Percentiles rank a stretch among this genome's conserved stretches.
phyloP scores from a whole-genome alignment of 2,329 filamentous ascomycete genomes.

The Aspergillus cejpii region DNA sequence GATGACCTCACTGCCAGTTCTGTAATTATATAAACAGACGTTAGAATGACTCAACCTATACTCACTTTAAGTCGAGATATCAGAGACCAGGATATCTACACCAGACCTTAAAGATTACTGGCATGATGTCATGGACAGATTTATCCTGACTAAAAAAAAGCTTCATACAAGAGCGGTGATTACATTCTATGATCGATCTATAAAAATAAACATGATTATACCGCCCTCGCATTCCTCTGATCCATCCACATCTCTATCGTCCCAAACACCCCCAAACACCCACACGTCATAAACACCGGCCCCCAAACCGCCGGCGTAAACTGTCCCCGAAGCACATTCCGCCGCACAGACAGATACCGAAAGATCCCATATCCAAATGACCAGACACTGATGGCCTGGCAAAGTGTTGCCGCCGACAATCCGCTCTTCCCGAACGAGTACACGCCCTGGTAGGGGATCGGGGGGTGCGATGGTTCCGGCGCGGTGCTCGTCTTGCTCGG shows the following conservation, averaged over 20 bases:
- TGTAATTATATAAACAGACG: too few relatives aligned
- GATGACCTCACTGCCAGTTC: too few relatives aligned
- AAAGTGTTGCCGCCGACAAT: constrained; percentile 15
- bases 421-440: not conserved
- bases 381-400: constrained; percentile 24
- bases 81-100: too few relatives aligned
- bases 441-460: not conserved
- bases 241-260: constrained; percentile 4
- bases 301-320: constrained; percentile 33
- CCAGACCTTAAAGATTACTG: too few relatives aligned
- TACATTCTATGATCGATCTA: too few relatives aligned
- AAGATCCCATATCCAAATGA: constrained; percentile 26
- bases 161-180: too few relatives aligned
- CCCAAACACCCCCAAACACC: constrained; percentile 12
- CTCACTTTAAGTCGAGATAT: too few relatives aligned
- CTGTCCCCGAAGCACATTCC: constrained; percentile 20
- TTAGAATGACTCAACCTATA: too few relatives aligned
- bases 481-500: not conserved
- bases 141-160: too few relatives aligned
- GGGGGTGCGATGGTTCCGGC: not conserved
- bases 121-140: too few relatives aligned
- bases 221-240: too few relatives aligned
- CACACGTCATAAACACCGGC: constrained; percentile 24
- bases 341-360: constrained; percentile 23
- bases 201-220: too few relatives aligned